phyloP scores from a whole-genome alignment of 495 filamentous ascomycete genomes.

The Chaetomium tenue region DNA sequence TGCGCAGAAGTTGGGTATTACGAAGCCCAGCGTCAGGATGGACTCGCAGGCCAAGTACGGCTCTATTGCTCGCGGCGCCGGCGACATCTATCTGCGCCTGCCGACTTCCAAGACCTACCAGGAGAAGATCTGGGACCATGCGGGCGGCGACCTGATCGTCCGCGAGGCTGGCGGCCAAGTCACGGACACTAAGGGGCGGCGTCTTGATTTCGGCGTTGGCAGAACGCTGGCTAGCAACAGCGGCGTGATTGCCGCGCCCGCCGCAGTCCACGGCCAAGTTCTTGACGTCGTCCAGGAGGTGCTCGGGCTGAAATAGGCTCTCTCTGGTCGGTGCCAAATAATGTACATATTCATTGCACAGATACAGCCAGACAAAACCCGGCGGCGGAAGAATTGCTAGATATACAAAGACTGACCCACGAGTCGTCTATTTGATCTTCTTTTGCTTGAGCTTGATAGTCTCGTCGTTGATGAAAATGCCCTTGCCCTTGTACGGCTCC shows the following conservation, averaged over 20 bases:
- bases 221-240: slow-evolving; percentile 85
- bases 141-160: slow-evolving; percentile 92
- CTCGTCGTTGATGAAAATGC: slow-evolving; percentile 95
- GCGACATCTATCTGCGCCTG: slow-evolving; percentile 88
- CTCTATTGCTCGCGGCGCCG: slow-evolving; percentile 90
- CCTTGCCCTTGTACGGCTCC: slow-evolving; percentile 99
- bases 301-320: slow-evolving; percentile 45
- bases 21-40: slow-evolving; percentile 79
- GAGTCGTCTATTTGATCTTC: slow-evolving; percentile 84
- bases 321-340: slow-evolving; percentile 14
- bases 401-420: slow-evolving; percentile 18
- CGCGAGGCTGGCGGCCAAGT: slow-evolving; percentile 91
- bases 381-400: slow-evolving; percentile 13
- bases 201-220: slow-evolving; percentile 80
- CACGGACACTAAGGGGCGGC: slow-evolving; percentile 76
- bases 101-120: slow-evolving; percentile 82
- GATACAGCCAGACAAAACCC: slow-evolving; percentile 20
- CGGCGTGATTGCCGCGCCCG: slow-evolving; percentile 86
- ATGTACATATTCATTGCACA: slow-evolving; percentile 35
- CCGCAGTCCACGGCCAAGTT: slow-evolving; percentile 69
- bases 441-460: slow-evolving; percentile 97
- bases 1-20: slow-evolving; percentile 80
- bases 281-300: slow-evolving; percentile 80
- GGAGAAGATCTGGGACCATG: slow-evolving; percentile 99
- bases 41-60: slow-evolving; percentile 98